Conservation (phyloP, 1,284 basidiomycete species). For the Inonotus hispidus region DNA sequence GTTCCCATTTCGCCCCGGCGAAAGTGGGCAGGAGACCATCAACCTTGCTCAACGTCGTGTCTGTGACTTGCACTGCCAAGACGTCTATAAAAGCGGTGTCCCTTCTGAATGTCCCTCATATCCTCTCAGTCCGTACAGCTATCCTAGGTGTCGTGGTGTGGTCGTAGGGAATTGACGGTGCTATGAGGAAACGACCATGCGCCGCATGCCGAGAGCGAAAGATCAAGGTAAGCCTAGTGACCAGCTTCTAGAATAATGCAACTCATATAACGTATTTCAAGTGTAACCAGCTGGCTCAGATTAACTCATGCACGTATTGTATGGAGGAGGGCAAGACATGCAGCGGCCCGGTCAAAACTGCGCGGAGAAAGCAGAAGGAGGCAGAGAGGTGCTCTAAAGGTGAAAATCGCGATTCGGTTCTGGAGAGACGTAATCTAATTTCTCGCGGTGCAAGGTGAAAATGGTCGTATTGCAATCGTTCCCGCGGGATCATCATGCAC, state of each 20-base stretch:
- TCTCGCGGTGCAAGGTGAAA: too few species aligned
- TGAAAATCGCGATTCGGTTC: background rate
- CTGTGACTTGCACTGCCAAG: too few species aligned
- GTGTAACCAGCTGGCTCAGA: background rate
- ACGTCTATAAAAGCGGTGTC: too few species aligned
- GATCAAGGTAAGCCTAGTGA: constrained; percentile 21
- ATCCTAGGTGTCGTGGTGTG: too few species aligned
- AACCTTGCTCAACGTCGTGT: too few species aligned
- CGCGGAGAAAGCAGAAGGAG: background rate
- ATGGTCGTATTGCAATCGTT: too few species aligned
- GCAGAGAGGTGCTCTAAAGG: background rate
- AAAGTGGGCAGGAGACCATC: too few species aligned
- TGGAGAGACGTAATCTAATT: too few species aligned
- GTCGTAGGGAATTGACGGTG: background rate
- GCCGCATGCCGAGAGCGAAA: background rate
- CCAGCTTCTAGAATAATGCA: background rate
- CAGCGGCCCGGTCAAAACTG: background rate
- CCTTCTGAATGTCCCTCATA: too few species aligned
- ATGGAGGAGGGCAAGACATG: background rate
- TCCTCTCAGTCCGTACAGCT: too few species aligned
- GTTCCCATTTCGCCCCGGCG: too few species aligned
- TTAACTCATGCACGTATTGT: background rate
- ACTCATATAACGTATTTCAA: background rate
- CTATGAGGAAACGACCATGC: background rate
- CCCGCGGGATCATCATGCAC: too few species aligned